A percentile compares a stretch with the other conserved stretches of the same genome.
Conservation (phyloP, 2,329 filamentous ascomycete genomes). For the Aspergillus tanneri region DNA sequence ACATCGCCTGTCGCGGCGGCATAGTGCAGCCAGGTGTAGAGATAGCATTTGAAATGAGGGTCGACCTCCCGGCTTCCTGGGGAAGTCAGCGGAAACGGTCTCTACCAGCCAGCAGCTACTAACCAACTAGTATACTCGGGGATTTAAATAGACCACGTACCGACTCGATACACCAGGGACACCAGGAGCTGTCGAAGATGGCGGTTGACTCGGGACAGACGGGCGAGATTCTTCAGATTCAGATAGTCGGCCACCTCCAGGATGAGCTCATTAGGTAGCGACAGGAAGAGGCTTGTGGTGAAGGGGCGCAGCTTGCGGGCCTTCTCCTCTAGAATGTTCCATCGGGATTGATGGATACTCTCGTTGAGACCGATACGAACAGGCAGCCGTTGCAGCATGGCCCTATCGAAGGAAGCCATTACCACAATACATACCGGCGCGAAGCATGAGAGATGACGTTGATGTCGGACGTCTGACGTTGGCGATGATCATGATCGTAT, state of each 20-base stretch:
- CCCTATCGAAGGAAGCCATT: background rate
- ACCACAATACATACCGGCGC: background rate
- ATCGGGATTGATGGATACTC: background rate
- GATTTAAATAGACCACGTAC: background rate
- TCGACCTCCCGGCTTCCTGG: background rate
- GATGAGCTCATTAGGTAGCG: background rate
- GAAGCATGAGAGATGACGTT: no score
- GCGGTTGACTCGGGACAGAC: background rate
- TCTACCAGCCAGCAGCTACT: no score
- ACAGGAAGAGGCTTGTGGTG: background rate
- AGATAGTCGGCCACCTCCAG: background rate
- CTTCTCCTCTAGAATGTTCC: background rate
- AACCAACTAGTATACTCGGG: no score
- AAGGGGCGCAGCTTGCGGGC: background rate
- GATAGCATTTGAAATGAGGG: background rate
- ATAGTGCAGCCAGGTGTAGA: background rate
- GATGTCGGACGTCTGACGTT: no score
- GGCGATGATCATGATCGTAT: no score
- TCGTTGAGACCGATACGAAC: background rate
- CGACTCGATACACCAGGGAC: background rate
- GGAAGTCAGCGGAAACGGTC: background rate
- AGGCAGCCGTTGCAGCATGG: background rate
- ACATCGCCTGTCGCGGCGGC: background rate
- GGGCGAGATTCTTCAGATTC: background rate
- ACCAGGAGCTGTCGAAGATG: background rate